A percentile compares a stretch with the other conserved stretches of the same genome.
phyloP scores from a whole-genome alignment of 2,329 filamentous ascomycete genomes.

The Pseudodiploospora longispora region DNA sequence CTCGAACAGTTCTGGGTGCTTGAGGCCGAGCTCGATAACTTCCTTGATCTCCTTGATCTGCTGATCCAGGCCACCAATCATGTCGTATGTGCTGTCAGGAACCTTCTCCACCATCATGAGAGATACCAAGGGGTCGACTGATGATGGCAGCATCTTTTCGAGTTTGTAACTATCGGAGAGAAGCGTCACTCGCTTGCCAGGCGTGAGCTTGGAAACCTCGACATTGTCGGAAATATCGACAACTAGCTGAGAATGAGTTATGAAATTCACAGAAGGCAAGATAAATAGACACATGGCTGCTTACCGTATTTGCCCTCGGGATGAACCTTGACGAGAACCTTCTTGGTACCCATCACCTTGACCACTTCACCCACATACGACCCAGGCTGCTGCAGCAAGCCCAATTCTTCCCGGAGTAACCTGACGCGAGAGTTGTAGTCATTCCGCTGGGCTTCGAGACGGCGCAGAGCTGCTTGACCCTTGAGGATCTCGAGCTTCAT shows the following conservation, averaged over 20 bases:
- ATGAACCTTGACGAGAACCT: conserved; percentile 97
- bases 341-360: conserved; percentile 99
- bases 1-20: conserved; percentile 97
- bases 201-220: conserved; percentile 89
- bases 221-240: conserved; percentile 93
- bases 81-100: conserved; percentile 98
- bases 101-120: conserved; percentile 99
- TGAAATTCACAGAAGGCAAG: not conserved
- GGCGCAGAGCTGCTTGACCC: conserved; percentile 87
- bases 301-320: conserved; percentile 98
- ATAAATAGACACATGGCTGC: conserved; percentile 18
- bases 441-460: conserved; percentile 95
- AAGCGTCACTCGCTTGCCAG: conserved; percentile 94
- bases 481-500: conserved; percentile 99
- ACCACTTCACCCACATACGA: conserved; percentile 99
- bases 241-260: conserved; percentile 44
- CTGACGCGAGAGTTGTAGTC: conserved; percentile 99
- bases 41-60: conserved; percentile 99
- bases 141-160: conserved; percentile 96
- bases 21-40: conserved; percentile 95
- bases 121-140: conserved; percentile 94
- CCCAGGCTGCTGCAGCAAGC: conserved; percentile 89
- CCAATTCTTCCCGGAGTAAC: conserved; percentile 88
- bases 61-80: conserved; percentile 98
- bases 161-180: conserved; percentile 98